Evolutionary conservation across 2,329 filamentous ascomycete genomes (phyloP).

Genomic region (Tympanopsis confertula): DNA sequence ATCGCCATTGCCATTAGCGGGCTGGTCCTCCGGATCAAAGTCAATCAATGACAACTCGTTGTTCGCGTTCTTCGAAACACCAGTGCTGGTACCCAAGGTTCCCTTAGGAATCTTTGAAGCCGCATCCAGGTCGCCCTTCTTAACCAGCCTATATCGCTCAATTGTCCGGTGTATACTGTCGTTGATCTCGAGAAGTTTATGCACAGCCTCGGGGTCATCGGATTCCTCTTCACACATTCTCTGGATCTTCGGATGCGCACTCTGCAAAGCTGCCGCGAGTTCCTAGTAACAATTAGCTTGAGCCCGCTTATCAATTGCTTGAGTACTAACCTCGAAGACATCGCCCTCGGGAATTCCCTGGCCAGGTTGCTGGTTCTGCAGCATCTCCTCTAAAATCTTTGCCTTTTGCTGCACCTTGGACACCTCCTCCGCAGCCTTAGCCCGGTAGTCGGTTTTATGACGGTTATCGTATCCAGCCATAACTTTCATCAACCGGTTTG

Average conservation of each 20-base stretch:
- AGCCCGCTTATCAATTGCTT: neutral
- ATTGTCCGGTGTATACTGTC: slow-evolving; percentile 97
- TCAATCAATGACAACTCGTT: slow-evolving; percentile 89
- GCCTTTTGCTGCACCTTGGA: slow-evolving; percentile 93
- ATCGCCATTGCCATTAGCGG: slow-evolving; percentile 26
- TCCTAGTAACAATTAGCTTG: slow-evolving; percentile 31
- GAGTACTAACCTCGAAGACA: slow-evolving; percentile 38
- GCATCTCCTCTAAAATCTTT: slow-evolving; percentile 78
- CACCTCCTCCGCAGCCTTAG: slow-evolving; percentile 93
- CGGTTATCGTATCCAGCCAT: slow-evolving; percentile 96
- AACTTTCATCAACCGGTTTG: slow-evolving; percentile 95
- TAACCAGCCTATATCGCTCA: slow-evolving; percentile 87
- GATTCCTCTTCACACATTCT: slow-evolving; percentile 99
- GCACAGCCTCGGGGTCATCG: slow-evolving; percentile 89
- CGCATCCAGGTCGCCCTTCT: slow-evolving; percentile 81
- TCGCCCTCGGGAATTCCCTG: slow-evolving; percentile 63
- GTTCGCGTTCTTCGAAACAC: slow-evolving; percentile 47
- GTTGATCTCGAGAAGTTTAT: slow-evolving; percentile 92
- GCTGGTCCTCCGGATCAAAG: slow-evolving; percentile 56
- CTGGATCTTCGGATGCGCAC: slow-evolving; percentile 94
- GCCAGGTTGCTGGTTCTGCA: slow-evolving; percentile 71
- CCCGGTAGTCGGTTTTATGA: slow-evolving; percentile 92
- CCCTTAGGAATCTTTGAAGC: slow-evolving; percentile 76
- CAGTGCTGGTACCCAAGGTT: slow-evolving; percentile 55
- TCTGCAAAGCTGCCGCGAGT: slow-evolving; percentile 76